Conservation (phyloP, 2,329 filamentous ascomycete species). For the Trichoderma pleuroti region DNA sequence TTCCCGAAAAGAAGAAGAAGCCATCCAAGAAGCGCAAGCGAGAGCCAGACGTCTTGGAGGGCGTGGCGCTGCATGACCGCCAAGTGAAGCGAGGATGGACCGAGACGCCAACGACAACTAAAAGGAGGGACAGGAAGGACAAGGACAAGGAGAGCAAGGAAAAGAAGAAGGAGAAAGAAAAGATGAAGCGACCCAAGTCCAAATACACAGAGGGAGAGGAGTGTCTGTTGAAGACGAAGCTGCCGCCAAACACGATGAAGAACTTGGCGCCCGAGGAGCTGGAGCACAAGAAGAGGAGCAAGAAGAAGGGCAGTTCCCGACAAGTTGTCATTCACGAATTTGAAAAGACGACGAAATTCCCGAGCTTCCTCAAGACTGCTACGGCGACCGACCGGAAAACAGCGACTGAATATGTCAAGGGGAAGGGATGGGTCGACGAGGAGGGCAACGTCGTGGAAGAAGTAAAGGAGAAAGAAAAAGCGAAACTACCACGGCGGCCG, state of each 20-base stretch:
- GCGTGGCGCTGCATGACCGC: constrained; percentile 69
- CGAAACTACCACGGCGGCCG: constrained; percentile 9
- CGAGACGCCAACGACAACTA: constrained; percentile 54
- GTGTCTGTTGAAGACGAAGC: constrained; percentile 76
- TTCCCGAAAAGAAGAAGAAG: constrained; percentile 33
- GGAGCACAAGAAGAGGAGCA: constrained; percentile 58
- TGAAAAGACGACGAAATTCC: constrained; percentile 75
- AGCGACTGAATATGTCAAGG: constrained; percentile 67
- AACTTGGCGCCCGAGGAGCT: constrained; percentile 40
- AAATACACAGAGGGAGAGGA: constrained; percentile 80
- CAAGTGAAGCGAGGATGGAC: constrained; percentile 91
- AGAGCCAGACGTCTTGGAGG: constrained; percentile 52
- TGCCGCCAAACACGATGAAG: constrained; percentile 51
- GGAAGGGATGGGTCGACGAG: constrained; percentile 82
- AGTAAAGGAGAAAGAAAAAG: constrained; percentile 37
- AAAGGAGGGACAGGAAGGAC: constrained; percentile 46
- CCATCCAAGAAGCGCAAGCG: constrained; percentile 49
- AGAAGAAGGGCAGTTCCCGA: constrained; percentile 46
- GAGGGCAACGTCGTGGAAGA: constrained; percentile 71
- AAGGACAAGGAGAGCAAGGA: constrained; percentile 44
- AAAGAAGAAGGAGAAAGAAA: constrained; percentile 54
- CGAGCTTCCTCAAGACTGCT: constrained; percentile 68
- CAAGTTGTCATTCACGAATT: constrained; percentile 84
- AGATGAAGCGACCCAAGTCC: constrained; percentile 61
- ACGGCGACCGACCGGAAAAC: constrained; percentile 35